These are phyloP conservation scores for Penicillium crustosum DNA, from an alignment of 2,329 filamentous ascomycete genomes.

Conservation along the genomic window DNA sequence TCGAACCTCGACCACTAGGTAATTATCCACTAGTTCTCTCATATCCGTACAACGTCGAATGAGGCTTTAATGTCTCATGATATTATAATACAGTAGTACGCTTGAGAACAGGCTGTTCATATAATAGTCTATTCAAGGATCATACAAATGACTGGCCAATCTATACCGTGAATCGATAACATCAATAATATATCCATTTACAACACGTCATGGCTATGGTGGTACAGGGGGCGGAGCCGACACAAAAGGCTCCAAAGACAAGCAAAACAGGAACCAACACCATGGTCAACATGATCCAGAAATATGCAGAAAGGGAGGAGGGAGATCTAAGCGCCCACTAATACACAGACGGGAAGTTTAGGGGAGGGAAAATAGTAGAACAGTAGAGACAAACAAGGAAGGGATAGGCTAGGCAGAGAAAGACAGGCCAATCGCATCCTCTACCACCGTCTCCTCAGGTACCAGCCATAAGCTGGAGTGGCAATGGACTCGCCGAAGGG, in stretches of 20 bases:
- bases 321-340: slow-evolving; percentile 35
- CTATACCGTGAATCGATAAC: not conserved
- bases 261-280: slow-evolving; percentile 29
- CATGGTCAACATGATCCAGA: slow-evolving; percentile 26
- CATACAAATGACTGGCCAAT: not conserved
- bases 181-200: slow-evolving; percentile 25
- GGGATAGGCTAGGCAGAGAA: slow-evolving; percentile 9
- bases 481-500: slow-evolving; percentile 71
- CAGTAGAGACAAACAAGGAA: slow-evolving; percentile 24
- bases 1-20: not conserved
- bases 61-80: too few species aligned
- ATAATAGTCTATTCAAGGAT: not conserved
- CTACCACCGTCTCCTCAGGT: slow-evolving; percentile 72
- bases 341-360: slow-evolving; percentile 32
- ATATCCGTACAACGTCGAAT: not conserved
- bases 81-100: not conserved
- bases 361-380: slow-evolving; percentile 4
- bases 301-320: slow-evolving; percentile 24
- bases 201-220: slow-evolving; percentile 28
- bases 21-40: not conserved
- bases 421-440: slow-evolving; percentile 11
- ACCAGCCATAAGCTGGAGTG: slow-evolving; percentile 91
- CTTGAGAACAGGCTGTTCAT: too few species aligned
- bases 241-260: slow-evolving; percentile 17
- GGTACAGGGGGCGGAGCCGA: slow-evolving; percentile 19